phyloP scores from a whole-genome alignment of 345 rosid genomes.

The Crucihimalaya himalaica region DNA sequence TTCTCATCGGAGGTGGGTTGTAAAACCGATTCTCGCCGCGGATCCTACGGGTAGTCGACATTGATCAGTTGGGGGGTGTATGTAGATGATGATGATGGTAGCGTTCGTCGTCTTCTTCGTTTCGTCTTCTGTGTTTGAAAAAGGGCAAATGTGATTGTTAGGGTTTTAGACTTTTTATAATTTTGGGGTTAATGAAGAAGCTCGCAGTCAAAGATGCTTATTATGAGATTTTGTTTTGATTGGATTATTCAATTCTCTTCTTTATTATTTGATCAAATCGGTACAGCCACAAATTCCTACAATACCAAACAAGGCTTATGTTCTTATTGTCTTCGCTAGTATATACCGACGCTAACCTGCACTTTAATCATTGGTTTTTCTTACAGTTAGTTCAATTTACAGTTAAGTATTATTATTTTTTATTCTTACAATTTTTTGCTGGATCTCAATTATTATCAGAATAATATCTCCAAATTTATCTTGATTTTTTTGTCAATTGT shows the following conservation, averaged over 20 bases:
- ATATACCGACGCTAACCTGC: no score
- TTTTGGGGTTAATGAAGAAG: conserved; percentile 3
- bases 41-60: conserved; percentile 40
- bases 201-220: conserved; percentile 26
- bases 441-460: no score
- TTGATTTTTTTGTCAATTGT: no score
- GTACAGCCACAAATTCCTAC: no score
- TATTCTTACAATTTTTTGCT: no score
- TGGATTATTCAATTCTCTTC: background rate
- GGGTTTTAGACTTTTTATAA: conserved; percentile 35
- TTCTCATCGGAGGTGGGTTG: conserved; percentile 51
- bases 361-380: no score
- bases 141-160: background rate
- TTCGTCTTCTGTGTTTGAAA: conserved; percentile 22
- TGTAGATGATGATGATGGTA: background rate
- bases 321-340: no score
- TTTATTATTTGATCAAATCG: no score
- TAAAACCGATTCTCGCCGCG: conserved; percentile 58
- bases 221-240: background rate
- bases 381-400: no score
- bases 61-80: conserved; percentile 7
- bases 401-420: no score
- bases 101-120: conserved; percentile 11
- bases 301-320: no score
- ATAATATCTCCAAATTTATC: no score